These are phyloP conservation scores for Fusarium kyushuense DNA, from an alignment of 2,329 filamentous ascomycete genomes.

Conservation along the genomic window DNA sequence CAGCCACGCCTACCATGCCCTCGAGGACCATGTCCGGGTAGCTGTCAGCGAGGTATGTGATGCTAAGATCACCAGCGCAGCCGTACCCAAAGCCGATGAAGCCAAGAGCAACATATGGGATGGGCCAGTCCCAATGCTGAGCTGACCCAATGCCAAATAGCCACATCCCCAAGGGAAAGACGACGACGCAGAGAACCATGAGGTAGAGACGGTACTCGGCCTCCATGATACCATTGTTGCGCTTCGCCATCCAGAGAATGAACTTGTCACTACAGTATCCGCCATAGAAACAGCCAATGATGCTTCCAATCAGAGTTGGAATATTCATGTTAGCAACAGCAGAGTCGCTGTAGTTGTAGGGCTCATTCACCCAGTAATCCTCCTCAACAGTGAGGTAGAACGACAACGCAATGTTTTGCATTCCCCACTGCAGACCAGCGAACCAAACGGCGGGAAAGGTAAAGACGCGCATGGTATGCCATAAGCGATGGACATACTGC, in stretches of 20 bases:
- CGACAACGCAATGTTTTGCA: conserved; percentile 70
- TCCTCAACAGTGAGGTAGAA: conserved; percentile 71
- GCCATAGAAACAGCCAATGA: conserved; percentile 68
- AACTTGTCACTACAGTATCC: conserved; percentile 69
- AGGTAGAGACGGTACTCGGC: conserved; percentile 67
- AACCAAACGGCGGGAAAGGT: conserved; percentile 69
- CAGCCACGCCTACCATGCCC: conserved; percentile 68
- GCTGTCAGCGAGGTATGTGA: conserved; percentile 67
- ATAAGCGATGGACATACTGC: conserved; percentile 65
- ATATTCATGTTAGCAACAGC: conserved; percentile 69
- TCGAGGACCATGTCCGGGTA: conserved; percentile 69
- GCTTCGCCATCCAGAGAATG: conserved; percentile 65
- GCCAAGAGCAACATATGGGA: conserved; percentile 66
- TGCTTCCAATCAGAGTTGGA: conserved; percentile 65
- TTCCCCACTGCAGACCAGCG: conserved; percentile 69
- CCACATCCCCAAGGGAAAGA: conserved; percentile 64
- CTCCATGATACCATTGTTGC: conserved; percentile 66
- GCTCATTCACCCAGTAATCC: conserved; percentile 64
- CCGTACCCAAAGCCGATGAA: conserved; percentile 71
- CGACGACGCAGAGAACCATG: conserved; percentile 61
- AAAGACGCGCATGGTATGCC: conserved; percentile 68
- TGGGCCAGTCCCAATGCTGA: conserved; percentile 64
- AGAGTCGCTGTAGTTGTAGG: conserved; percentile 67
- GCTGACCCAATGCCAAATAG: conserved; percentile 65
- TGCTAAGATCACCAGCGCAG: conserved; percentile 67